Base-by-base conservation (phyloP, 2,329 filamentous ascomycete species). In the Penicillium sp. region DNA sequence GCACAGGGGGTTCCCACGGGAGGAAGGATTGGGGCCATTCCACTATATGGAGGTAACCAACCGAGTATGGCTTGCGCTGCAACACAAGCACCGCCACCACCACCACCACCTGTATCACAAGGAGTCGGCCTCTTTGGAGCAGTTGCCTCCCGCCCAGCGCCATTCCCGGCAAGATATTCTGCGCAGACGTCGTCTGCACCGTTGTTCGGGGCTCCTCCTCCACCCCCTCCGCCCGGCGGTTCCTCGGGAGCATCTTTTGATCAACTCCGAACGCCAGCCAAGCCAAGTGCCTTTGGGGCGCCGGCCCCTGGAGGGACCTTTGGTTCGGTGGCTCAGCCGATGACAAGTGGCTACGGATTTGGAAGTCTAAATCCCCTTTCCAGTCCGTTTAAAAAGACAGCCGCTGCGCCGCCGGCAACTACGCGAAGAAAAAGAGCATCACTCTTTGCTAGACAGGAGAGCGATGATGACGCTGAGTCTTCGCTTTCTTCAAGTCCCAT, bases 401-500 rank as follows among this genome's bases (percentile, higher is more conserved):
- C 35, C 17, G 5, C 5, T 39, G 12, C 34, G 14, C 1, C 37
- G 28, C 22, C 35, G 2, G 4, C 10, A 11, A 15, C 35, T 11
- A 25, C 41, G 20, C 22, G 20, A 39, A 17, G 4, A 5, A 8
- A 4, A 20, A 34, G 28, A 12, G 42, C 25, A 31, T 34, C 25
- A 5, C 25, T 34, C 5, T 12, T 34, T 10, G 28, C 45, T 34
- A 28, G 45, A 17, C 45, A 48, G 8, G 45, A 48, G 28, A 15
- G 10, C 8, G 28, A 34, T 7, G 28, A 48, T 17, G 31, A 12
- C 25, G 35, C 20, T 11, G 11, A 22, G 4, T 8, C 20, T n/a
- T 7, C 35, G 6, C 10, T 7, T 10, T 5, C 4, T 15, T 25
- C 39, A n/a, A 35, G 20, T 1, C 15, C 25, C 3, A 70, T 85